Percentiles rank a stretch among this genome's conserved stretches.
phyloP scores from a whole-genome alignment of 805 yeast species.

The Cephaloascus fragrans region DNA sequence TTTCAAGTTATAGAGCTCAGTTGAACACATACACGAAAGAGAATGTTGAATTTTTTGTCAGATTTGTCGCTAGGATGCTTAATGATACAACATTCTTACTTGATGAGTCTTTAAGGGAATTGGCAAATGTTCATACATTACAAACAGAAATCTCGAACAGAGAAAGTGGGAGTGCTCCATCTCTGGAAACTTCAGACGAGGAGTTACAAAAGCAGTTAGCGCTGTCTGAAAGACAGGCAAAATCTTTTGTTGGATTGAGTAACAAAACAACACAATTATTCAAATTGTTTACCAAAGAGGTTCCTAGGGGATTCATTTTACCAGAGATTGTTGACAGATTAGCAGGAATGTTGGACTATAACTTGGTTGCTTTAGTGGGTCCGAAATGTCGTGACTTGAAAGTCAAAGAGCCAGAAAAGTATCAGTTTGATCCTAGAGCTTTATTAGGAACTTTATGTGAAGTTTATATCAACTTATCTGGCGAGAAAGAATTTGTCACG shows the following conservation, averaged over 20 bases:
- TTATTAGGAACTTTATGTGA: slow-evolving; percentile 62
- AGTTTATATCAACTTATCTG: slow-evolving; percentile 64
- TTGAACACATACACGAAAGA: slow-evolving; percentile 56
- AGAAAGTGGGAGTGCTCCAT: slow-evolving; percentile 12
- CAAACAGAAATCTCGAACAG: slow-evolving; percentile 57
- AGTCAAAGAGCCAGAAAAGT: slow-evolving; percentile 75
- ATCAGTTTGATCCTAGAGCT: slow-evolving; percentile 72
- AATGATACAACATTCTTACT: slow-evolving; percentile 88
- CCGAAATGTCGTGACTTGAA: slow-evolving; percentile 86
- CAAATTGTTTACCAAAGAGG: slow-evolving; percentile 73
- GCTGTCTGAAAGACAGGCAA: slow-evolving; percentile 67
- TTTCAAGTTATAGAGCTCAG: slow-evolving; percentile 57
- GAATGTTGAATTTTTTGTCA: slow-evolving; percentile 76
- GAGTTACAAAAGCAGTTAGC: slow-evolving; percentile 50
- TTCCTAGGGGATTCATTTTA: slow-evolving; percentile 77
- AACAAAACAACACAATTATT: slow-evolving; percentile 76
- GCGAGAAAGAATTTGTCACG: slow-evolving; percentile 52
- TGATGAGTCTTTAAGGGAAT: slow-evolving; percentile 81
- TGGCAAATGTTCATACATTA: slow-evolving; percentile 66
- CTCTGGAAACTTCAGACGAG: slow-evolving; percentile 44
- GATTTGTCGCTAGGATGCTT: slow-evolving; percentile 89
- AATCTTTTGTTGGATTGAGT: slow-evolving; percentile 72
- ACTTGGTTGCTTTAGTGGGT: slow-evolving; percentile 86
- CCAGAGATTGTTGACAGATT: slow-evolving; percentile 88
- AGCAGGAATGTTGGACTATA: slow-evolving; percentile 93